These are phyloP conservation scores for Jimgerdemannia flammicorona DNA, from an alignment of 192 early-diverging fungal species.

Conservation along the genomic window DNA sequence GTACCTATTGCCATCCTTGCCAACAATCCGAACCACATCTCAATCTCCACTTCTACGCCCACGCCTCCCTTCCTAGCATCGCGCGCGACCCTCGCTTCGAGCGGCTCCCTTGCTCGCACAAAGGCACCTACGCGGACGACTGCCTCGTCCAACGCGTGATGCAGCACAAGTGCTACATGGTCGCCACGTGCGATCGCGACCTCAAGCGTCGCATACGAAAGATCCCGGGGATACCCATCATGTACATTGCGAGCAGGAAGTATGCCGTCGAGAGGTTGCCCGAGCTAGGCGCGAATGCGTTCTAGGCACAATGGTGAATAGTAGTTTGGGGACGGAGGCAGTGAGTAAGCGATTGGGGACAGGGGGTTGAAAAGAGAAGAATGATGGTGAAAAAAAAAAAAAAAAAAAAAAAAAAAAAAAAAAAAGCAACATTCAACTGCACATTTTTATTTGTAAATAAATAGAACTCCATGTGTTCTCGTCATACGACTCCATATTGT, in stretches of 20 bases:
- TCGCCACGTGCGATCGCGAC: slow-evolving; percentile 97
- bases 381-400: no score
- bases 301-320: slow-evolving; percentile 10
- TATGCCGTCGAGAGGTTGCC: slow-evolving; percentile 94
- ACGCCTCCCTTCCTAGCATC: slow-evolving; percentile 40
- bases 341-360: no score
- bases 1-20: no score
- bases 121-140: slow-evolving; percentile 99
- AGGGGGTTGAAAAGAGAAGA: no score
- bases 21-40: no score
- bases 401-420: no score
- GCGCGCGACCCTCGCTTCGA: slow-evolving; percentile 98
- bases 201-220: slow-evolving; percentile 94
- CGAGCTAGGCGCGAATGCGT: slow-evolving; percentile 48
- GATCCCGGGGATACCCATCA: slow-evolving; percentile 95
- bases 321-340: no score
- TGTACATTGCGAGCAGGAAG: slow-evolving; percentile 90
- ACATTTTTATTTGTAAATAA: no score
- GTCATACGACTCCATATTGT: no score
- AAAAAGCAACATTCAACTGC: no score
- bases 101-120: slow-evolving; percentile 92
- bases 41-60: not conserved
- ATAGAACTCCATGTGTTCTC: no score
- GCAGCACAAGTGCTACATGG: slow-evolving; percentile 97
- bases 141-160: slow-evolving; percentile 89